phyloP scores from a whole-genome alignment of 2,329 filamentous ascomycete species.

The Scedosporium aurantiacum region DNA sequence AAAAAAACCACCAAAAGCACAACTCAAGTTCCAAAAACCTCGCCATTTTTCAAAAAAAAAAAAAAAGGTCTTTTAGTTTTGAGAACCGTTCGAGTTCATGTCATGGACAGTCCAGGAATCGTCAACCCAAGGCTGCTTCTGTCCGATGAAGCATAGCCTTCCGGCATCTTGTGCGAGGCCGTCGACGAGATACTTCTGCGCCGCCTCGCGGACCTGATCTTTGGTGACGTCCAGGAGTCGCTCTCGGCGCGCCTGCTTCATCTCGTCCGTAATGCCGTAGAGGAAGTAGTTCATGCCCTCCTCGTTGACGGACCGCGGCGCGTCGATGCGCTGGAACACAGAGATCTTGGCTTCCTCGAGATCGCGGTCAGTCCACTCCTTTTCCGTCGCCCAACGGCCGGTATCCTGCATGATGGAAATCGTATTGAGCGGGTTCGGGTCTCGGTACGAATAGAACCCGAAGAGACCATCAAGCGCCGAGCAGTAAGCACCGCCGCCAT shows the following conservation, averaged over 20 bases:
- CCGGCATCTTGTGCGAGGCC: conserved; percentile 47
- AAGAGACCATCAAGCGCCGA: conserved; percentile 74
- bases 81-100: conserved; percentile 49
- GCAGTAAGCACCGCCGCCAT: conserved; percentile 82
- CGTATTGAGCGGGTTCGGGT: conserved; percentile 87
- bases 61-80: conserved; percentile 15
- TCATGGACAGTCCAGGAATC: conserved; percentile 64
- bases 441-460: conserved; percentile 92
- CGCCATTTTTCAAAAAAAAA: conserved; percentile 1
- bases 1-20: conserved; percentile 7
- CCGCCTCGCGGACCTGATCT: conserved; percentile 68
- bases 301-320: conserved; percentile 72
- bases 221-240: conserved; percentile 76
- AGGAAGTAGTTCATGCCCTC: conserved; percentile 84
- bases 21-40: too few relatives aligned
- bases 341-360: conserved; percentile 93
- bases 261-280: conserved; percentile 73
- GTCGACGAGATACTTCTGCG: conserved; percentile 71
- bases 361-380: conserved; percentile 71
- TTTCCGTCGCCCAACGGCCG: conserved; percentile 72
- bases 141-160: conserved; percentile 65
- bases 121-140: conserved; percentile 71
- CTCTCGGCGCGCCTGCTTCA: conserved; percentile 77
- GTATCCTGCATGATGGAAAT: conserved; percentile 74
- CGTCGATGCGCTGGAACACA: conserved; percentile 86